Base-by-base conservation (phyloP, 768 basidiomycete genomes). In the Pilatotrama ljubarskyi region DNA sequence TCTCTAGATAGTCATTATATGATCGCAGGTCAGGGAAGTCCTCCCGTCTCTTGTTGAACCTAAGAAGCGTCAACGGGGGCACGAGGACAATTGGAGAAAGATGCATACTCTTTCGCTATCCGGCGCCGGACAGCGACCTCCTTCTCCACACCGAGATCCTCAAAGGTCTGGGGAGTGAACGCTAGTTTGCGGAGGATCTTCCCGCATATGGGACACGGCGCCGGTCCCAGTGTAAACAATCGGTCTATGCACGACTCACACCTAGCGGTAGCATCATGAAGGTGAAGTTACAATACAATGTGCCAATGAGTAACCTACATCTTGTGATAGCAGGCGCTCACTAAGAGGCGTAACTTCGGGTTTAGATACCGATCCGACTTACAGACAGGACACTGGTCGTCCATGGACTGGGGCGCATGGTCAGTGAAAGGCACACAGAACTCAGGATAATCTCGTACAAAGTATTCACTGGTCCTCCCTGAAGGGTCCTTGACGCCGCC, bases 191-290 rank as follows among this genome's bases (percentile, higher is more conserved):
- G 78, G 51, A 98, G 80, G 17, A 90, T 84, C 68, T 87, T 91
- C 53, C 83, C 85, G 73, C 97, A 99, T 57, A 94, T 87, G 17
- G 97, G 97, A 79, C 97, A 98, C 3, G 93, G 93, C 2, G 94
- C 95, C 2, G 97, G 95, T 2, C 96, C 95, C 4, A 98, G 83
- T 1, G 95, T 96, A 74, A 96, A 99, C 40, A 98, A 74, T 8
- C 95, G 86, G 74, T 98, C 97, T 68, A 99, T 97, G 73, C 97
- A 99, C 1, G 93, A 93, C 78, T 98, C 96, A 77, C 97, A 98
- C 93, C 95, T 96, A 44, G 13, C 5, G n/a, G 18, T 13, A 14
- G n/a, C n/a, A 18, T 20, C 18, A 7, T 37, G 17, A 15, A 1
- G 20, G 22, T 51, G n/a, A 38, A 35, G 7, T 5, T 1, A 22